phyloP scores from a whole-genome alignment of 2,329 filamentous ascomycete species.

The Diaporthe caulivora region DNA sequence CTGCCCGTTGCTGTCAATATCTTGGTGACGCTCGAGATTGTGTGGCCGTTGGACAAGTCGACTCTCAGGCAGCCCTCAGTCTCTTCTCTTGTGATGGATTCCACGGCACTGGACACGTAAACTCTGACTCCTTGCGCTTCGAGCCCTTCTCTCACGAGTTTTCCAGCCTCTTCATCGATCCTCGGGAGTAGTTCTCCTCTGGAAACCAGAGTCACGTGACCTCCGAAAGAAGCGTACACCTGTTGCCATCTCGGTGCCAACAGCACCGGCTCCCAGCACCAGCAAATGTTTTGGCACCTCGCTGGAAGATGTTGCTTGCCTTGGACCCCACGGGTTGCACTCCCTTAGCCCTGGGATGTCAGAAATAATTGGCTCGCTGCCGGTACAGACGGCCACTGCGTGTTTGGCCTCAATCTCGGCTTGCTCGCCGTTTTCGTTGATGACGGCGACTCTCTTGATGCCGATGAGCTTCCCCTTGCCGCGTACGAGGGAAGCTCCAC shows the following conservation, averaged over 20 bases:
- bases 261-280: not conserved
- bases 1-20: not conserved
- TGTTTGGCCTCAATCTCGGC: not conserved
- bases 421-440: not conserved
- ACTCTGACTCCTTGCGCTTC: not conserved
- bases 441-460: slow-evolving; percentile 1
- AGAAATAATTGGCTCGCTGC: not conserved
- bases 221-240: not conserved
- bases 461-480: not conserved
- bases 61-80: not conserved
- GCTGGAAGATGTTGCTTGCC: slow-evolving; percentile 10
- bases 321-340: not conserved
- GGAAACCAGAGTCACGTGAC: not conserved
- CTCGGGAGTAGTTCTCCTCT: not conserved
- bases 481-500: not conserved
- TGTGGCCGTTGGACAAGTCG: not conserved
- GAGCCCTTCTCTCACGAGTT: not conserved
- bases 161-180: not conserved
- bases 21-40: not conserved
- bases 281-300: not conserved
- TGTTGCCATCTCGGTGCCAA: slow-evolving; percentile 1
- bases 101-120: not conserved
- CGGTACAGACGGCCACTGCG: not conserved
- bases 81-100: not conserved
- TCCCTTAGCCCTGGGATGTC: not conserved